phyloP scores from a whole-genome alignment of 352 stramenopile species.

The Pythium phragmiticola region DNA sequence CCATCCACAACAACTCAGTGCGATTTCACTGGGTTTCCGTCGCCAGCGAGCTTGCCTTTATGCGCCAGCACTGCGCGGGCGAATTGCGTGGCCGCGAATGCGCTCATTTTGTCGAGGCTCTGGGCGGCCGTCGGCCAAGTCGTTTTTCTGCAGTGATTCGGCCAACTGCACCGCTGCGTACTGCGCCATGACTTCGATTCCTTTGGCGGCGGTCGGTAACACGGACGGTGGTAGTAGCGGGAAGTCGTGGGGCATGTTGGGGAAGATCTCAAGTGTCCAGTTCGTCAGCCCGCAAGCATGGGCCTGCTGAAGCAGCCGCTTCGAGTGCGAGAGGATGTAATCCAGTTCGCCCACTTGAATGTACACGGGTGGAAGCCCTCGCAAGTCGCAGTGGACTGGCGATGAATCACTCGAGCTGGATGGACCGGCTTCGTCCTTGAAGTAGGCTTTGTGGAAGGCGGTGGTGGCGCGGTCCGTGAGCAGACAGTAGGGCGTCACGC shows the following conservation, averaged over 20 bases:
- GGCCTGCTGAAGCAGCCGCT: conserved; percentile 5
- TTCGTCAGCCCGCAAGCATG: not conserved
- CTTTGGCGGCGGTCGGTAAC: not conserved
- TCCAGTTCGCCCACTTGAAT: conserved; percentile 20
- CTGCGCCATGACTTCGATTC: not conserved
- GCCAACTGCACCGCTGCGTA: not conserved
- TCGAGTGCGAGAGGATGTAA: conserved; percentile 17
- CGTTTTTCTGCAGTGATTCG: not conserved
- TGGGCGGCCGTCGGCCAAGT: conserved; percentile 13
- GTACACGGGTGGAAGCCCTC: conserved; percentile 14
- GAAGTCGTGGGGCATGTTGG: conserved; percentile 24
- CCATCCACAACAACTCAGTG: too few species aligned
- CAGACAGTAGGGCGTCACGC: conserved; percentile 8
- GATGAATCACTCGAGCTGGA: conserved; percentile 22
- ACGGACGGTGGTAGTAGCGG: conserved; percentile 7
- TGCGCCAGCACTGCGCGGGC: too few species aligned
- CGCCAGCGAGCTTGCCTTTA: too few species aligned
- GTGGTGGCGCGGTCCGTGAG: not conserved
- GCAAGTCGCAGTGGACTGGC: conserved; percentile 13
- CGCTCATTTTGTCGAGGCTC: conserved; percentile 22
- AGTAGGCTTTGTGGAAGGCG: conserved; percentile 28
- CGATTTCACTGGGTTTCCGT: too few species aligned
- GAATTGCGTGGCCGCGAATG: conserved; percentile 10
- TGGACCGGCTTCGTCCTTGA: conserved; percentile 33
- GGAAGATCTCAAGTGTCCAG: conserved; percentile 22